These are phyloP conservation scores for Wallacemonas rigidus DNA, from an alignment of 208 protist species.

Conservation along the genomic window DNA sequence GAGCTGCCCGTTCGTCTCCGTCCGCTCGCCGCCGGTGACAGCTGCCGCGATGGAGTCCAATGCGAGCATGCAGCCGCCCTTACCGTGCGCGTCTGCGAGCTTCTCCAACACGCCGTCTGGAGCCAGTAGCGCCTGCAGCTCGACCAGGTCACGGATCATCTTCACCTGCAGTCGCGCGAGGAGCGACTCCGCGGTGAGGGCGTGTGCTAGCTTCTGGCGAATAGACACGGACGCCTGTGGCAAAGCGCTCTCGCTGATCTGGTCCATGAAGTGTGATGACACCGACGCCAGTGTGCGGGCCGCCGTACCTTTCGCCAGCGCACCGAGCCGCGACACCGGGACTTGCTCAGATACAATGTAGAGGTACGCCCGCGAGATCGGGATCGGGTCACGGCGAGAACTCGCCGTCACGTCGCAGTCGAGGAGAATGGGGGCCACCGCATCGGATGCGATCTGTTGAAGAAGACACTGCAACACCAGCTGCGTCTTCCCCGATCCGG, in stretches of 20 bases:
- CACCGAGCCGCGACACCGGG: constrained; percentile 39
- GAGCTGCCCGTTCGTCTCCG: constrained; percentile 14
- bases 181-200: constrained; percentile 36
- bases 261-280: background rate
- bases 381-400: background rate
- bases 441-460: constrained; percentile 38
- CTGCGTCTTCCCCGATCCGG: constrained; percentile 82
- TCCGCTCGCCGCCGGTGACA: constrained; percentile 12
- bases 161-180: constrained; percentile 54
- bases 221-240: too few relatives aligned
- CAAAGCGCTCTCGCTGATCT: too few relatives aligned
- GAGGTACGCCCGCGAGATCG: constrained; percentile 26
- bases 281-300: constrained; percentile 15
- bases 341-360: constrained; percentile 73
- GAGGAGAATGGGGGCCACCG: background rate
- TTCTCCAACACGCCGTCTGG: constrained; percentile 24
- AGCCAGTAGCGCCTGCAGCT: constrained; percentile 40
- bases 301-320: constrained; percentile 32
- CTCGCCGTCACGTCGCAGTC: too few relatives aligned
- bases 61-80: constrained; percentile 47
- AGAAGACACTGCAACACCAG: constrained; percentile 64
- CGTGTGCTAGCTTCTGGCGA: background rate
- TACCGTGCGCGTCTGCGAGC: constrained; percentile 26
- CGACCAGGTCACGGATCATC: constrained; percentile 31
- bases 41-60: constrained; percentile 73